phyloP scores from a whole-genome alignment of 2,329 filamentous ascomycete species.

The Eurotiales sp. region DNA sequence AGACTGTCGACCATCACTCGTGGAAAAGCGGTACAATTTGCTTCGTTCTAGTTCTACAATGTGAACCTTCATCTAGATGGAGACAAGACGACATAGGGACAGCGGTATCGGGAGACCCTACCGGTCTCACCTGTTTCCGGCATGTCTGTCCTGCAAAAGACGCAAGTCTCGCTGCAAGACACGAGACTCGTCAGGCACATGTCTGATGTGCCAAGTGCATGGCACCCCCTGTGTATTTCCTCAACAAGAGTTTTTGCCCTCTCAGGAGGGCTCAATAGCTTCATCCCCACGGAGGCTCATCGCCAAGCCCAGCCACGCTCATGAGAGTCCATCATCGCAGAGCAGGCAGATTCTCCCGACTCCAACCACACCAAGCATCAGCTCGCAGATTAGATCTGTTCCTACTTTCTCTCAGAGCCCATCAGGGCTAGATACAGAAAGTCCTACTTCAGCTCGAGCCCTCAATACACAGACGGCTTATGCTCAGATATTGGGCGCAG shows the following conservation, averaged over 20 bases:
- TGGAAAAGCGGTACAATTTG: not conserved
- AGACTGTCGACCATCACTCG: no score
- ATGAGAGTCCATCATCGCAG: not conserved
- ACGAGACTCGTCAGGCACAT: conserved; percentile 40
- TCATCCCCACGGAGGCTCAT: not conserved
- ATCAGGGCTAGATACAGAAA: not conserved
- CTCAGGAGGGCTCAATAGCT: not conserved
- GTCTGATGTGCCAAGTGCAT: conserved; percentile 51
- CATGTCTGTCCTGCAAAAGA: conserved; percentile 51
- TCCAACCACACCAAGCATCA: not conserved
- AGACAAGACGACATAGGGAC: conserved; percentile 6
- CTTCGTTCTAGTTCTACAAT: not conserved
- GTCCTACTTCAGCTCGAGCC: not conserved
- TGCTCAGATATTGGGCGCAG: conserved; percentile 4
- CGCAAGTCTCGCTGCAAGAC: conserved; percentile 54
- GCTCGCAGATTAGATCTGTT: not conserved
- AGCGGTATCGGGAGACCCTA: conserved; percentile 42
- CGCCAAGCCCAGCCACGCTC: not conserved
- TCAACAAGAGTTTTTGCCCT: conserved; percentile 13
- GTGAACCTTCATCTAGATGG: not conserved
- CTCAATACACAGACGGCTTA: not conserved
- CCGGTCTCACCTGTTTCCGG: conserved; percentile 52
- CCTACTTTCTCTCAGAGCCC: not conserved
- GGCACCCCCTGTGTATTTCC: conserved; percentile 49
- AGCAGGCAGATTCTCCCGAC: not conserved